phyloP scores from a whole-genome alignment of 257 asterid species.

The Asclepias syriaca region DNA sequence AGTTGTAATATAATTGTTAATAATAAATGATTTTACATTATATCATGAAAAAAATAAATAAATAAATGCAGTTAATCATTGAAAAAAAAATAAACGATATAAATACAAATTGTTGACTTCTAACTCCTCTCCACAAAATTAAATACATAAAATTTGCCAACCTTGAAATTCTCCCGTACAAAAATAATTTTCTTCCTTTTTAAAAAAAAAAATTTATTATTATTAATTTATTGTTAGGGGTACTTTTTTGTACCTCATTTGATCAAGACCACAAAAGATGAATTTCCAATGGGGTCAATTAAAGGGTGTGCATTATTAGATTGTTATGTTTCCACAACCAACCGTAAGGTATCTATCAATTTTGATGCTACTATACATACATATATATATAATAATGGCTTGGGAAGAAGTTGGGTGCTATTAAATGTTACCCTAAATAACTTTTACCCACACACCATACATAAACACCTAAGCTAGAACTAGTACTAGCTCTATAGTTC shows the following conservation, averaged over 20 bases:
- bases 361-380: too few species aligned
- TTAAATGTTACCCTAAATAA: neutral
- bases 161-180: constrained; percentile 5
- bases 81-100: too few species aligned
- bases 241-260: neutral
- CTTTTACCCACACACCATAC: neutral
- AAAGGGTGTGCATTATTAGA: neutral
- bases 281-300: neutral
- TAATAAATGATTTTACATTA: too few species aligned
- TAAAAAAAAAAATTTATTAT: too few species aligned
- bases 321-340: constrained; percentile 2
- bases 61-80: too few species aligned
- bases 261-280: constrained; percentile 4
- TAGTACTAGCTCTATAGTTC: too few species aligned
- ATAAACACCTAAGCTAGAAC: too few species aligned
- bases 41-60: too few species aligned
- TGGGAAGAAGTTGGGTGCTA: neutral
- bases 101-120: neutral
- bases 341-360: neutral
- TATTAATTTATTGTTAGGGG: neutral
- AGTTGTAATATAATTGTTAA: too few species aligned
- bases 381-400: neutral
- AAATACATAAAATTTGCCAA: neutral
- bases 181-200: neutral
- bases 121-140: neutral